Percentiles rank a stretch among this genome's conserved stretches.
Evolutionary conservation across 2,329 filamentous ascomycete genomes (phyloP).

Genomic region (Aschersonia sp.): DNA sequence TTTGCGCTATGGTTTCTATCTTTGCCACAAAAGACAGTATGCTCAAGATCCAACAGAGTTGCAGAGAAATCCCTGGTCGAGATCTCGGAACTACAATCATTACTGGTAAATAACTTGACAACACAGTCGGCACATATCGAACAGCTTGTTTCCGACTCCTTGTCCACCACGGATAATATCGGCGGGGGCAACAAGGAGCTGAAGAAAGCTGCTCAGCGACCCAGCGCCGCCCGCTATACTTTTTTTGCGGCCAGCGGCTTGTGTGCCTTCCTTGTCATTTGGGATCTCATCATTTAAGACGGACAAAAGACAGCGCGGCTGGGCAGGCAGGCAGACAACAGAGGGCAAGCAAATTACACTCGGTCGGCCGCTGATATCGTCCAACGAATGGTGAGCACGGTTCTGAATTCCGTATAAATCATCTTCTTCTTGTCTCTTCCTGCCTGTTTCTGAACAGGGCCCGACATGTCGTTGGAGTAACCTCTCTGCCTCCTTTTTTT

Average conservation of each 20-base stretch:
- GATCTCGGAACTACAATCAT: conserved; percentile 82
- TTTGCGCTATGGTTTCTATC: conserved; percentile 8
- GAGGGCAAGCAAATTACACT: too few species aligned
- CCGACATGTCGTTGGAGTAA: too few species aligned
- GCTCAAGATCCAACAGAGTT: conserved; percentile 37
- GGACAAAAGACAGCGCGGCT: background rate
- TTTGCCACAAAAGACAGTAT: too few species aligned
- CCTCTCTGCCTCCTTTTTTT: too few species aligned
- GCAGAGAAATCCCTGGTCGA: conserved; percentile 85
- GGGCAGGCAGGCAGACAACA: too few species aligned
- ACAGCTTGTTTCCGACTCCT: conserved; percentile 73
- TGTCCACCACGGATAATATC: conserved; percentile 72
- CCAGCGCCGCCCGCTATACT: conserved; percentile 61
- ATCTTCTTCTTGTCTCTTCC: too few species aligned
- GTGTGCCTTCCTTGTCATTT: conserved; percentile 60
- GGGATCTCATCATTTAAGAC: conserved; percentile 48
- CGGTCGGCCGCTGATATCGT: too few species aligned
- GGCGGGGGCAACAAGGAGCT: conserved; percentile 82
- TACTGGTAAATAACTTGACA: conserved; percentile 72
- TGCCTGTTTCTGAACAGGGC: too few species aligned
- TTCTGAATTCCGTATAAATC: too few species aligned
- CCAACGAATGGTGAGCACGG: too few species aligned
- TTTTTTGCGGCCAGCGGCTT: conserved; percentile 69
- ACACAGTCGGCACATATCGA: conserved; percentile 83
- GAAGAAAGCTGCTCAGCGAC: conserved; percentile 62